These are phyloP conservation scores for Rosa multiflora DNA, from an alignment of 306 rosid species.

Conservation along the genomic window DNA sequence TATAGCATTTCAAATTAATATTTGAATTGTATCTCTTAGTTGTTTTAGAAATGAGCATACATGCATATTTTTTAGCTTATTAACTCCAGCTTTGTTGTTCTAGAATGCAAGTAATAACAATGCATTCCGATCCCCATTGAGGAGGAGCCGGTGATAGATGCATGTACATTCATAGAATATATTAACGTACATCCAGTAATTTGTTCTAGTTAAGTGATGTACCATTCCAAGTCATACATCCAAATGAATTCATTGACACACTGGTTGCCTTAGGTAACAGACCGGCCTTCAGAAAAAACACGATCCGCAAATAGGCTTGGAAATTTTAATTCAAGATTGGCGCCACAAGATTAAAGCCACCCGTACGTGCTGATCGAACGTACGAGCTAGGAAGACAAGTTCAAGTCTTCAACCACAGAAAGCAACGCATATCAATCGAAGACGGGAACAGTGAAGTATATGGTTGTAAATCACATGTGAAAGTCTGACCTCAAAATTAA, in stretches of 20 bases:
- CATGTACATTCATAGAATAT: neutral
- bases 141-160: neutral
- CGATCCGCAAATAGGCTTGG: too few relatives aligned
- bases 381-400: too few relatives aligned
- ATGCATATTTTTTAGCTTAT: neutral
- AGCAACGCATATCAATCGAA: too few relatives aligned
- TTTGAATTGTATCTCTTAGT: neutral
- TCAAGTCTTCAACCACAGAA: too few relatives aligned
- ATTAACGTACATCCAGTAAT: neutral
- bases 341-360: too few relatives aligned
- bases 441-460: too few relatives aligned
- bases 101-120: slow-evolving; percentile 8
- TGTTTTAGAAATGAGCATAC: neutral
- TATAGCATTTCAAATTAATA: neutral
- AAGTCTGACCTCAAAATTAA: too few relatives aligned
- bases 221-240: neutral
- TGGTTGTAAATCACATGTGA: too few relatives aligned
- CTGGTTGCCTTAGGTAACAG: neutral
- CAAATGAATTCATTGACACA: neutral
- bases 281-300: too few relatives aligned
- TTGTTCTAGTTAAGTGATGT: neutral
- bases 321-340: too few relatives aligned
- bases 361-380: too few relatives aligned
- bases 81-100: slow-evolving; percentile 4
- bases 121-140: neutral